These are phyloP conservation scores for Thelephora terrestris DNA, from an alignment of 1,284 basidiomycete species.

Conservation along the genomic window DNA sequence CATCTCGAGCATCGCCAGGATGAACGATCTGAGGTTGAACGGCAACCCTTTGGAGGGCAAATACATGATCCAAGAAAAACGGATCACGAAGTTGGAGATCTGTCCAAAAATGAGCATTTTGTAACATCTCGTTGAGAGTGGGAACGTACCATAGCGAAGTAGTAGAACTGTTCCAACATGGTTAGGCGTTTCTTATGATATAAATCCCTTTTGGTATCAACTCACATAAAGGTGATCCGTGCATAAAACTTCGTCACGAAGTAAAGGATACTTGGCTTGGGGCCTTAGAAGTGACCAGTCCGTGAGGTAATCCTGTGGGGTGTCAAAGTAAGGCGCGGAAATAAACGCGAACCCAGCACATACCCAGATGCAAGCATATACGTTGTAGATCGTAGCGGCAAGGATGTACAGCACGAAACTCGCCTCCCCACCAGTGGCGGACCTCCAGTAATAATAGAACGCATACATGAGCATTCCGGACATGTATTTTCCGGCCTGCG, in stretches of 20 bases:
- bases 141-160: constrained; percentile 54
- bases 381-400: constrained; percentile 49
- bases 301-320: constrained; percentile 60
- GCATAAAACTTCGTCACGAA: constrained; percentile 73
- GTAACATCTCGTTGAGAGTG: background rate
- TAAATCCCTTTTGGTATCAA: constrained; percentile 7
- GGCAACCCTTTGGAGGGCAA: constrained; percentile 45
- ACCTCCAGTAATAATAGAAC: constrained; percentile 68
- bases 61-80: constrained; percentile 81
- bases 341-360: constrained; percentile 12
- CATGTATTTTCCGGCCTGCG: constrained; percentile 72
- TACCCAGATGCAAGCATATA: constrained; percentile 77
- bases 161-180: constrained; percentile 46
- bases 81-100: constrained; percentile 64
- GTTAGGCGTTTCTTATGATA: background rate
- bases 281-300: constrained; percentile 75
- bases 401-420: constrained; percentile 59
- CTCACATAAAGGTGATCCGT: constrained; percentile 46
- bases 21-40: constrained; percentile 52
- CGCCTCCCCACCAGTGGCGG: constrained; percentile 33
- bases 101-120: constrained; percentile 17
- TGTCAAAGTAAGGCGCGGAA: background rate
- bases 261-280: constrained; percentile 46
- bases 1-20: constrained; percentile 69
- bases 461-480: constrained; percentile 54